Base-by-base conservation (phyloP, 441 rosid species). In the Aquilaria agallochum region DNA sequence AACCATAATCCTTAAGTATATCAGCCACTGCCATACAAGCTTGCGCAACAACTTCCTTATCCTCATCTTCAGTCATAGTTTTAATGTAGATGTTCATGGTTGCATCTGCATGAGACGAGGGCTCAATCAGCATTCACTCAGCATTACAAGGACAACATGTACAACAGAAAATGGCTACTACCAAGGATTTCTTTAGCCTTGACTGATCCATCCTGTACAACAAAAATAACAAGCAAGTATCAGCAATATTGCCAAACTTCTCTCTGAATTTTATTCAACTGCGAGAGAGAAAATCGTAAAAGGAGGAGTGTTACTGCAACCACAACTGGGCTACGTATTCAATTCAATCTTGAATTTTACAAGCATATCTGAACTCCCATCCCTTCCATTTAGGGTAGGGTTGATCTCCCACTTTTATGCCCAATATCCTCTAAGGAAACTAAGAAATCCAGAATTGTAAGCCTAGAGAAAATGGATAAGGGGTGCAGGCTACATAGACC, bases 11-110 rank as follows among this genome's bases (percentile, higher is more conserved):
- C 74, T 90, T 89, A 67, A 83, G 70, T 62, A 92, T 92, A 68
- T 92, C 98, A 48, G 90, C 96, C 66, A 86, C 60, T 70, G 91
- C 87, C 76, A 79, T 83, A 79, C 98, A 95, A 74, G 93, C 96
- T 78, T 92, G 89, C 65, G 98, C 95, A 67, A 95, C 99, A 53
- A 92, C 98, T 79, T 90, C 98, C 82, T 89, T 95, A 81, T 95
- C 97, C 53, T 88, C 97, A 86, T 92, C 99, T 31, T 87, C 92
- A 49, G 81, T 77, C 95, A 95, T 90, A 57, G 87, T 73, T 75
- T 87, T 92, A 72, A 90, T 77, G 76, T 80, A 90, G 61, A 83
- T 77, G 61, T 80, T 83, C 89, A 95, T 88, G 70, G 87, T 90
- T 33, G 70, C 81, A 78, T 90, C 97, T 92, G 87, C 68, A 67